Conservation (phyloP, 2,329 filamentous ascomycete genomes). For the Passalora sequoiae region DNA sequence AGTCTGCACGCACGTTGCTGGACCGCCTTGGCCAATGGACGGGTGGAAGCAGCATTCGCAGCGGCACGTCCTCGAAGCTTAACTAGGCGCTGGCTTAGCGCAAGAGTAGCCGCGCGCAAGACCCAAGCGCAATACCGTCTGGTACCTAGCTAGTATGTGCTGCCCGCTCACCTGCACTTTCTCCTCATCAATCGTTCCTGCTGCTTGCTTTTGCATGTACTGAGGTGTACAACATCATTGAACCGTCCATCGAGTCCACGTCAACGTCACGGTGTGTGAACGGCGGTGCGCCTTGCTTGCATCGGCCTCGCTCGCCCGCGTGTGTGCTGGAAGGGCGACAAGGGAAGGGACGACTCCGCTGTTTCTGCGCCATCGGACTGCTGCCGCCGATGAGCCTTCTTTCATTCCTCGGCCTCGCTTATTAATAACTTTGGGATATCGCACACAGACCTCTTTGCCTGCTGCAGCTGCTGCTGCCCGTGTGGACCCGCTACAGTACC, state of each 20-base stretch:
- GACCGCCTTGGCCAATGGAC: slow-evolving; percentile 3
- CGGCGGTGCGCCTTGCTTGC: slow-evolving; percentile 11
- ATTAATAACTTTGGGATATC: too few species aligned
- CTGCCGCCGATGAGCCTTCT: background rate
- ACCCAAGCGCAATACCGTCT: slow-evolving; percentile 13
- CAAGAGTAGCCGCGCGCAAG: slow-evolving; percentile 14
- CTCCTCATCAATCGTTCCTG: slow-evolving; percentile 14
- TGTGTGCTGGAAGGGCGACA: background rate
- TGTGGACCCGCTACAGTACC: slow-evolving; percentile 9
- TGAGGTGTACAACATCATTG: too few species aligned
- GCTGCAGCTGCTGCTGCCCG: slow-evolving; percentile 13
- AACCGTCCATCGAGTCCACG: too few species aligned
- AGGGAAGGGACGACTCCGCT: too few species aligned
- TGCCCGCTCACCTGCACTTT: slow-evolving; percentile 17
- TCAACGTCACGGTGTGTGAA: too few species aligned
- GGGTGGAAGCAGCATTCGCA: slow-evolving; percentile 7
- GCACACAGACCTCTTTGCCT: slow-evolving; percentile 5
- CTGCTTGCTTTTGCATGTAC: slow-evolving; percentile 9
- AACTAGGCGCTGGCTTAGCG: slow-evolving; percentile 10
- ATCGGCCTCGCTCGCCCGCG: slow-evolving; percentile 6
- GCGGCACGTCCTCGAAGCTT: slow-evolving; percentile 10
- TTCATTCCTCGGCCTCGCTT: slow-evolving; percentile 11
- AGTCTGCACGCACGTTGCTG: background rate
- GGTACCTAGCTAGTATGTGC: too few species aligned
- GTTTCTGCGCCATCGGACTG: background rate